Evolutionary conservation across 2,329 filamentous ascomycete genomes (phyloP).

Genomic region (Fusarium papillatum): DNA sequence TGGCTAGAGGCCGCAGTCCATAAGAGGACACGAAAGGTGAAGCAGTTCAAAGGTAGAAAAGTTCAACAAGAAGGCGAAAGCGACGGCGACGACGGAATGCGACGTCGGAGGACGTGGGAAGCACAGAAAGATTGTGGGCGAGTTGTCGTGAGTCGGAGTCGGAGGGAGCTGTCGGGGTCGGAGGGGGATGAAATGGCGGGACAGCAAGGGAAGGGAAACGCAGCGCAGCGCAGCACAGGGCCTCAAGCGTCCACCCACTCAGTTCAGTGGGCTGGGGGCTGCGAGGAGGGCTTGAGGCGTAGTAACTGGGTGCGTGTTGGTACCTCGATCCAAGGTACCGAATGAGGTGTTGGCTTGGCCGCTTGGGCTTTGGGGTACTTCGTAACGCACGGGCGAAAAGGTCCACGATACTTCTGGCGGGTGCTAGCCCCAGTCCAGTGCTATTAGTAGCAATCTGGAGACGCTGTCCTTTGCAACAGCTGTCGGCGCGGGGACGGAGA

Average conservation of each 20-base stretch:
- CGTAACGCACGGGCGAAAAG: slow-evolving; percentile 35
- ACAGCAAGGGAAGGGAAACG: slow-evolving; percentile 20
- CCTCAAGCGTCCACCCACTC: slow-evolving; percentile 29
- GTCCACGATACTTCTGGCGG: slow-evolving; percentile 33
- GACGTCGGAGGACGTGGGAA: slow-evolving; percentile 32
- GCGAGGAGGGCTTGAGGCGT: slow-evolving; percentile 30
- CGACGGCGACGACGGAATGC: slow-evolving; percentile 14
- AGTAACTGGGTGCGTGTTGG: slow-evolving; percentile 27
- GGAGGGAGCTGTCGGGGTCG: slow-evolving; percentile 40
- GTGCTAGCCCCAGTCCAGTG: slow-evolving; percentile 37
- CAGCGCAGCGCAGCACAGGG: slow-evolving; percentile 29
- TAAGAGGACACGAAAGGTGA: slow-evolving; percentile 29
- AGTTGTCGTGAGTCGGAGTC: slow-evolving; percentile 42
- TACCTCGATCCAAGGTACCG: slow-evolving; percentile 25
- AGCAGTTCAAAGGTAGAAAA: slow-evolving; percentile 6
- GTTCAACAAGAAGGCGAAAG: neutral
- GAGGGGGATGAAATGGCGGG: slow-evolving; percentile 46
- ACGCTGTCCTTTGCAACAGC: slow-evolving; percentile 20
- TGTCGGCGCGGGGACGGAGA: slow-evolving; percentile 29
- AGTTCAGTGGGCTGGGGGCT: slow-evolving; percentile 27
- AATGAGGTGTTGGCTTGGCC: slow-evolving; percentile 21
- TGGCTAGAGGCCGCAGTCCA: slow-evolving; percentile 30
- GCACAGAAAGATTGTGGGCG: slow-evolving; percentile 40
- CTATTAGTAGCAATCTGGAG: slow-evolving; percentile 36
- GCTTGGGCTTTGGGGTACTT: slow-evolving; percentile 38